Conservation (phyloP, 2,329 filamentous ascomycete genomes). For the Cryphonectria japonica region DNA sequence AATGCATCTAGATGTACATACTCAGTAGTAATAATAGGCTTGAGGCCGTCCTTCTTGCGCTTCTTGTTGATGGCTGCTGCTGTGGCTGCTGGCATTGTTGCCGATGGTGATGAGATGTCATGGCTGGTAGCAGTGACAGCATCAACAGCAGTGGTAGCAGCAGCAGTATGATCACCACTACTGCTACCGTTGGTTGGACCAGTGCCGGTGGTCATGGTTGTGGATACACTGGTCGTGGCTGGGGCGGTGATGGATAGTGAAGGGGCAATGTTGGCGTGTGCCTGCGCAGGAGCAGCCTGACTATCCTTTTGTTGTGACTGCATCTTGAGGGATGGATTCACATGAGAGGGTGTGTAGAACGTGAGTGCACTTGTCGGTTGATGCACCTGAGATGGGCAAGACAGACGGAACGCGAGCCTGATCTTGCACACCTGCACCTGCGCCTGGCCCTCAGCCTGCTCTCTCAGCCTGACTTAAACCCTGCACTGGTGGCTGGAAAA, state of each 20-base stretch:
- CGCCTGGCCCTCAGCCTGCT: background rate
- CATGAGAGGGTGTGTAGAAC: background rate
- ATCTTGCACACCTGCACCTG: background rate
- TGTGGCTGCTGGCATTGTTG: conserved; percentile 9
- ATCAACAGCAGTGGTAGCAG: background rate
- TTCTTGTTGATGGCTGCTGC: conserved; percentile 48
- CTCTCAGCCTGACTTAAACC: background rate
- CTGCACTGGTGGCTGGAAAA: background rate
- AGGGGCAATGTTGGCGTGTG: background rate
- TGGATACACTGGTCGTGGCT: background rate
- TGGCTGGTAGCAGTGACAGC: background rate
- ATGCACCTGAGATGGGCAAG: no score
- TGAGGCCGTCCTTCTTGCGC: conserved; percentile 73
- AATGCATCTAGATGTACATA: conserved; percentile 37
- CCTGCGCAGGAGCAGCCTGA: background rate
- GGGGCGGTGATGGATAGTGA: background rate
- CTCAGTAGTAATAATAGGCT: conserved; percentile 77
- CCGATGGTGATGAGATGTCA: conserved; percentile 14
- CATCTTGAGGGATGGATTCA: background rate
- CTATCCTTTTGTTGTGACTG: background rate
- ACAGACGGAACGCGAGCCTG: background rate
- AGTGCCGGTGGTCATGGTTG: background rate
- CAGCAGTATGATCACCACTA: background rate
- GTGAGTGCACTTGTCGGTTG: no score
- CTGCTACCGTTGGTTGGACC: background rate